Conservation (phyloP, 192 early-diverging fungal genomes). For the Coemansia sp. region DNA sequence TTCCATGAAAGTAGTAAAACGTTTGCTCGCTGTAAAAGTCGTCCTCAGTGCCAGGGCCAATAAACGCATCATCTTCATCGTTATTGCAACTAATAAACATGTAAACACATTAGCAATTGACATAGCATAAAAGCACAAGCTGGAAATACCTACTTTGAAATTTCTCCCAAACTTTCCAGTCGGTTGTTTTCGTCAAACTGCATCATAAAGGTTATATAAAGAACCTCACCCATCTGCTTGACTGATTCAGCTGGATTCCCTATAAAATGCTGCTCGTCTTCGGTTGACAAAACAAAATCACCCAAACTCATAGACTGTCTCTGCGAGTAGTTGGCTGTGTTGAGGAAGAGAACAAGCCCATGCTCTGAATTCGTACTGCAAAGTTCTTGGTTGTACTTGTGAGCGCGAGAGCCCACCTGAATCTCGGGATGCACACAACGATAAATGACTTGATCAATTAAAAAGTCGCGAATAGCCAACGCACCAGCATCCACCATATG, state of each 20-base stretch:
- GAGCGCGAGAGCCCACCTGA: neutral
- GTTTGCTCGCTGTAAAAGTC: slow-evolving; percentile 18
- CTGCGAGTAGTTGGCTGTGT: neutral
- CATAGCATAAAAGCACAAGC: too few relatives aligned
- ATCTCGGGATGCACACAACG: slow-evolving; percentile 16
- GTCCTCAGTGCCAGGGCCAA: slow-evolving; percentile 10
- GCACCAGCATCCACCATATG: slow-evolving; percentile 5
- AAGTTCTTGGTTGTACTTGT: slow-evolving; percentile 25
- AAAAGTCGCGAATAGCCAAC: slow-evolving; percentile 31
- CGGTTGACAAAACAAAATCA: slow-evolving; percentile 15
- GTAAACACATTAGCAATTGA: too few relatives aligned
- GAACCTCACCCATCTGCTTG: slow-evolving; percentile 42
- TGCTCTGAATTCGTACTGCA: neutral
- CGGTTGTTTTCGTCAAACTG: slow-evolving; percentile 33
- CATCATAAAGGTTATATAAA: slow-evolving; percentile 30
- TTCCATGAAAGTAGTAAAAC: slow-evolving; percentile 40
- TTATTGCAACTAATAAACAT: neutral
- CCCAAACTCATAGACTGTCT: slow-evolving; percentile 8
- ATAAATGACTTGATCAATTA: slow-evolving; percentile 35
- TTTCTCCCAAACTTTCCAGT: neutral
- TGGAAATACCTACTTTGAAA: neutral
- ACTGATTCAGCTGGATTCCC: slow-evolving; percentile 16
- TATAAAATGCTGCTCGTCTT: slow-evolving; percentile 8
- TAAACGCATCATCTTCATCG: slow-evolving; percentile 12
- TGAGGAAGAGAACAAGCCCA: slow-evolving; percentile 15